Conservation (phyloP, 176 grass and related monocot genomes). For the Oryza meyeriana region DNA sequence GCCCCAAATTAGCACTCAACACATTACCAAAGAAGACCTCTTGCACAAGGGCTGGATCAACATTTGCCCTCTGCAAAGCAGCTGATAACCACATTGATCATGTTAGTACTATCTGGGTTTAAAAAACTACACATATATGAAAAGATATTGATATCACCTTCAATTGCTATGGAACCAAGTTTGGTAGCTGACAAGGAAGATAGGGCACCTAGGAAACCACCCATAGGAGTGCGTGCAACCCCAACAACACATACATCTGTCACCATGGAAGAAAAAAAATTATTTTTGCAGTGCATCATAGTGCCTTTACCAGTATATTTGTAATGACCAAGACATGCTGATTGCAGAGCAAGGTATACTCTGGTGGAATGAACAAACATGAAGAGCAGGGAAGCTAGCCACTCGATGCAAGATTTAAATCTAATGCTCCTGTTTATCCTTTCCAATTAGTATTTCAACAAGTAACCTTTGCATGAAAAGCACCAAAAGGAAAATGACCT, state of each 20-base stretch:
- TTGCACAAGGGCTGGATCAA: constrained; percentile 79
- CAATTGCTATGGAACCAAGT: constrained; percentile 75
- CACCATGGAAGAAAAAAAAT: constrained; percentile 9
- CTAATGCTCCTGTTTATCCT: background rate
- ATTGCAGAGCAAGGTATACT: background rate
- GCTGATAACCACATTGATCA: constrained; percentile 24
- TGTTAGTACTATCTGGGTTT: constrained; percentile 8
- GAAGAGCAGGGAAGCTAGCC: background rate
- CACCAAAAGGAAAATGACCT: background rate
- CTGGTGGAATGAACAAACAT: background rate
- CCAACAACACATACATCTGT: constrained; percentile 91
- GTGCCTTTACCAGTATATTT: background rate
- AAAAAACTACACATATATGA: background rate
- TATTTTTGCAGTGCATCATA: background rate
- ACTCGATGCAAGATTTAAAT: background rate
- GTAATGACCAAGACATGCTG: background rate
- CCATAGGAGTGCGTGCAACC: constrained; percentile 83
- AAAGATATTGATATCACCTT: constrained; percentile 41
- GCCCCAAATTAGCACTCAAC: constrained; percentile 94
- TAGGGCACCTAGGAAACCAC: constrained; percentile 77
- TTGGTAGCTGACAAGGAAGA: constrained; percentile 87
- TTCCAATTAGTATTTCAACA: background rate
- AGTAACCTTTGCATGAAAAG: background rate
- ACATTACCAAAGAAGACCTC: constrained; percentile 94
- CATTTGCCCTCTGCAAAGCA: constrained; percentile 69